Evolutionary conservation across 352 stramenopile species (phyloP).

Genomic region (Pythium pyrilobum): DNA sequence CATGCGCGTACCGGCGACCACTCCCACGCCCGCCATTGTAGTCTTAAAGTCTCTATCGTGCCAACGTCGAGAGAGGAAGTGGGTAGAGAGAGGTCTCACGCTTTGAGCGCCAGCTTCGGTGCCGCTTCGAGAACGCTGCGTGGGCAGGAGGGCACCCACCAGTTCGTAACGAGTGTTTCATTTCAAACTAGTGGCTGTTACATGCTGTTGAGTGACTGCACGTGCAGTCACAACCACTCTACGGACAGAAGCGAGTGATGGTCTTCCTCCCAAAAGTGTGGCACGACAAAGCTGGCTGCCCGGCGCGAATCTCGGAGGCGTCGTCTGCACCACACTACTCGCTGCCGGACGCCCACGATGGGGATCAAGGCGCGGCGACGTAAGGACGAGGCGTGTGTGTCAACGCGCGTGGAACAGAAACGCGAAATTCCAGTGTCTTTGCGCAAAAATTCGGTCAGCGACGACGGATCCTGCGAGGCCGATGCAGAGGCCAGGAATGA

Average conservation of each 20-base stretch:
- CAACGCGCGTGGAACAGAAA: conserved; percentile 8
- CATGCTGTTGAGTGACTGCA: background rate
- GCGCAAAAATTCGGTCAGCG: conserved; percentile 1
- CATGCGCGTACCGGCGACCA: conserved; percentile 38
- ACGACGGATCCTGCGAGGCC: conserved; percentile 9
- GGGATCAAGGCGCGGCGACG: conserved; percentile 60
- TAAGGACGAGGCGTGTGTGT: conserved; percentile 17
- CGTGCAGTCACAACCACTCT: no score
- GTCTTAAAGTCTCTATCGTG: background rate
- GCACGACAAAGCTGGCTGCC: no score
- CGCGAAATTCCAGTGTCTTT: conserved; percentile 5
- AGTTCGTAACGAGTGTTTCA: conserved; percentile 1
- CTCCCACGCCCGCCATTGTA: conserved; percentile 6
- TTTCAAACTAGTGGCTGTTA: background rate
- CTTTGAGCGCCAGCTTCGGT: conserved; percentile 1
- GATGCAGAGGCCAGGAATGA: conserved; percentile 2
- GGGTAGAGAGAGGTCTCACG: no score
- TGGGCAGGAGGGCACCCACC: background rate
- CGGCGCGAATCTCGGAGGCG: conserved; percentile 9
- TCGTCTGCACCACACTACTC: no score
- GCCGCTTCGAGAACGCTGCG: conserved; percentile 24
- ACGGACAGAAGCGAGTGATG: conserved; percentile 12
- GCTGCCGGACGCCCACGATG: no score
- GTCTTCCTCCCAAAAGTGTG: conserved; percentile 3
- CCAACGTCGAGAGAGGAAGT: background rate